Evolutionary conservation across 345 rosid species (phyloP), one percentile per base, ranked within the genome.

Genomic region (Sonneratia alba): DNA sequence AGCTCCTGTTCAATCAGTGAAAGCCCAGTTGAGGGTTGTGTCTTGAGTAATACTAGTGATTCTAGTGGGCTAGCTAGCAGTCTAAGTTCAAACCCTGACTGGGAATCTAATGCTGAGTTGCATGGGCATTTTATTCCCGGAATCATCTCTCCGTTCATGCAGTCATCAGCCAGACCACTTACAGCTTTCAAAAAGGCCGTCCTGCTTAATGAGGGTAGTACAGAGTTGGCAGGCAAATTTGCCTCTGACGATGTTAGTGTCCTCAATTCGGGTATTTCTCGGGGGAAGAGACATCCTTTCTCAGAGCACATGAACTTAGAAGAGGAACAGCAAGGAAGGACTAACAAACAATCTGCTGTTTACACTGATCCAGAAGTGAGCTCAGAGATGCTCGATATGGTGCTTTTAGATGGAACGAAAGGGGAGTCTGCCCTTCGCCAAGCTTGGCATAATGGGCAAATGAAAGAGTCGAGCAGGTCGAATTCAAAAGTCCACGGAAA

Each of bases 301-400:
- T 21, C 38, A 36, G 59, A 68, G 66, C 70, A 75, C 19, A 65
- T 40, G 45, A 53, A 59, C 64, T 32, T 34, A 37, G 81, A 68
- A 65, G 79, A 74, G 66, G 66, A 62, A 34, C 66, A 62, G 32
- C 19, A 11, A 34, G 78, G 59, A 4, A 77, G 85, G 74, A 69
- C 75, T 51, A 75, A 69, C 43, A 79, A 82, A 67, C 85, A 82
- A 51, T 75, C 73, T 19, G 67, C 77, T 12, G 70, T 79, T 51
- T 73, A 66, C 71, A n/a, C 49, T 0, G 76, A 73, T 36, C 47
- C 76, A 4, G 64, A 19, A 4, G 76, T 38, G 45, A 73, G 71
- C 62, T 73, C 76, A 4, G 76, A 73, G 49, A 73, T 73, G 71
- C 69, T 73, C 21, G 76, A 73, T 43, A 67, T 32, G 34, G 61